Conservation (phyloP, 495 filamentous ascomycete genomes). For the Haplographium delicatum region DNA sequence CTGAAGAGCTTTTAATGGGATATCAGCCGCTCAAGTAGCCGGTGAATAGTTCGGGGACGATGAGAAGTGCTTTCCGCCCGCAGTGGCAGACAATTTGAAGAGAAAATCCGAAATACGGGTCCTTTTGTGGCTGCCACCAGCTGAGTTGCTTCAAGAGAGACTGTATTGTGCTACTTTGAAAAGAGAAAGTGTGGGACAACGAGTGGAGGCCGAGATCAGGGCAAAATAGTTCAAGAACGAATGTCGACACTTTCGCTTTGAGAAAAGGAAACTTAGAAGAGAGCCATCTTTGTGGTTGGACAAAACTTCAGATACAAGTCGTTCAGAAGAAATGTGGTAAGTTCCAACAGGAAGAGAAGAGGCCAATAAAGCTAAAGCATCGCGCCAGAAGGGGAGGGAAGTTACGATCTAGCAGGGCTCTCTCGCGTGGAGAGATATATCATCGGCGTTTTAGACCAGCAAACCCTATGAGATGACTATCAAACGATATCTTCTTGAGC, state of each 20-base stretch:
- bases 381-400: not conserved
- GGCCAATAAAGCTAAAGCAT: no score
- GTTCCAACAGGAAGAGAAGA: not conserved
- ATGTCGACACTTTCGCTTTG: not conserved
- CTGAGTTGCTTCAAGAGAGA: conserved; percentile 9
- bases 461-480: no score
- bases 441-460: no score
- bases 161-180: conserved; percentile 9
- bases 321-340: not conserved
- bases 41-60: no score
- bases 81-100: no score
- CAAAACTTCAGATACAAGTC: not conserved
- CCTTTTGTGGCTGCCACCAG: conserved; percentile 15
- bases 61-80: no score
- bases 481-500: no score
- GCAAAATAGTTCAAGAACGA: not conserved
- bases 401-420: not conserved
- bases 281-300: not conserved
- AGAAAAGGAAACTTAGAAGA: not conserved
- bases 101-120: conserved; percentile 3
- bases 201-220: no score
- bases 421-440: no score
- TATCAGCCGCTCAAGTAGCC: no score
- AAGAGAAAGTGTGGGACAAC: conserved; percentile 1
- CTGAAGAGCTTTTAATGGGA: no score